Conservation (phyloP, 1,284 basidiomycete genomes). For the Ceratobasidium sp. region DNA sequence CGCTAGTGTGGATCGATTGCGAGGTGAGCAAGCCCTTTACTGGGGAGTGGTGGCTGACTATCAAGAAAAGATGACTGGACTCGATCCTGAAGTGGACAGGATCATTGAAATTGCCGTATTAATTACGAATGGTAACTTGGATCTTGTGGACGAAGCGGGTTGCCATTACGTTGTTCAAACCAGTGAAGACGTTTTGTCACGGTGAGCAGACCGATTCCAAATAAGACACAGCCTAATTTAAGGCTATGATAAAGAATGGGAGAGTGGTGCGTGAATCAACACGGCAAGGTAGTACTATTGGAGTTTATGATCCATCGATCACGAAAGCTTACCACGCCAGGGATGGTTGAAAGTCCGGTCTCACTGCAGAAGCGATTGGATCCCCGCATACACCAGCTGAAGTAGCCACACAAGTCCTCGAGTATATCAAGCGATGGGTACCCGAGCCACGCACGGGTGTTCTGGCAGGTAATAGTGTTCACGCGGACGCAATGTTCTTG, state of each 20-base stretch:
- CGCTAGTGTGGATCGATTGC: conserved; percentile 87
- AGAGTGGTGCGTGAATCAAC: conserved; percentile 76
- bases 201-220: too few relatives aligned
- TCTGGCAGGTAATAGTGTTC: conserved; percentile 82
- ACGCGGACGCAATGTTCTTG: conserved; percentile 77
- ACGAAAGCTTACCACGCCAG: not conserved
- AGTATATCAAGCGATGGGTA: conserved; percentile 77
- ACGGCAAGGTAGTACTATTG: conserved; percentile 66
- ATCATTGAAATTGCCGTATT: conserved; percentile 78
- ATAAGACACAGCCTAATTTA: too few relatives aligned
- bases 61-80: conserved; percentile 66
- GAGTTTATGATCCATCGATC: not conserved
- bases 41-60: not conserved
- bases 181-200: too few relatives aligned
- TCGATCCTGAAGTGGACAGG: conserved; percentile 67
- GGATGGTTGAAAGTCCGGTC: conserved; percentile 63
- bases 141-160: conserved; percentile 72
- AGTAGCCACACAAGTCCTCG: conserved; percentile 65
- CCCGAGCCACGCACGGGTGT: conserved; percentile 66
- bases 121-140: conserved; percentile 80
- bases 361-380: conserved; percentile 69
- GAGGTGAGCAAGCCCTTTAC: conserved; percentile 51
- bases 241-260: too few relatives aligned
- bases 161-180: conserved; percentile 71
- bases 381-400: conserved; percentile 63